phyloP scores from a whole-genome alignment of 2,329 filamentous ascomycete species.

The Phialophora chinensis region DNA sequence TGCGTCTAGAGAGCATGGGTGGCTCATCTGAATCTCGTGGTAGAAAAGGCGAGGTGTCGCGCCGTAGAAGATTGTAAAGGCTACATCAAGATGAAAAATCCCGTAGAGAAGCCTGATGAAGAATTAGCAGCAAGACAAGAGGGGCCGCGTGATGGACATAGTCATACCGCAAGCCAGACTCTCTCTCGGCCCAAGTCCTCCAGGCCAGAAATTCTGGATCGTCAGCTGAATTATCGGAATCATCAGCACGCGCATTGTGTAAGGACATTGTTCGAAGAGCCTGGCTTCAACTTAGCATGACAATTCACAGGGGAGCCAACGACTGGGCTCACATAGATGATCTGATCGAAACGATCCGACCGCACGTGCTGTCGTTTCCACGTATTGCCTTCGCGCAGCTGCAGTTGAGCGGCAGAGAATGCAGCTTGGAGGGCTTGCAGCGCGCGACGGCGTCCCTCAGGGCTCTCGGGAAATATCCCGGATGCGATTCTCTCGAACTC shows the following conservation, averaged over 20 bases:
- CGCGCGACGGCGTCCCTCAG: background rate
- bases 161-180: background rate
- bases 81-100: slow-evolving; percentile 15
- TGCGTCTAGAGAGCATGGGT: background rate
- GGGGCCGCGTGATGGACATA: background rate
- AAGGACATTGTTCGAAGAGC: slow-evolving; percentile 3
- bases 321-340: background rate
- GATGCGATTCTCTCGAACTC: slow-evolving; percentile 11
- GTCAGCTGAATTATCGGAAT: background rate
- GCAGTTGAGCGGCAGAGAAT: slow-evolving; percentile 13
- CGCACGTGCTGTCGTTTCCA: slow-evolving; percentile 8
- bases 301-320: background rate
- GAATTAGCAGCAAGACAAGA: background rate
- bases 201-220: background rate
- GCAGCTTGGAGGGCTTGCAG: slow-evolving; percentile 14
- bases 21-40: slow-evolving; percentile 7
- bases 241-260: background rate
- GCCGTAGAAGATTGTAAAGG: slow-evolving; percentile 15
- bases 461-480: background rate
- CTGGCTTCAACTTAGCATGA: background rate
- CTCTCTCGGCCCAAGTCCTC: background rate
- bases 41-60: slow-evolving; percentile 5
- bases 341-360: background rate
- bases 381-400: slow-evolving; percentile 5
- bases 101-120: slow-evolving; percentile 5